Conservation (phyloP, 768 basidiomycete genomes). For the Lactarius akahatsu region DNA sequence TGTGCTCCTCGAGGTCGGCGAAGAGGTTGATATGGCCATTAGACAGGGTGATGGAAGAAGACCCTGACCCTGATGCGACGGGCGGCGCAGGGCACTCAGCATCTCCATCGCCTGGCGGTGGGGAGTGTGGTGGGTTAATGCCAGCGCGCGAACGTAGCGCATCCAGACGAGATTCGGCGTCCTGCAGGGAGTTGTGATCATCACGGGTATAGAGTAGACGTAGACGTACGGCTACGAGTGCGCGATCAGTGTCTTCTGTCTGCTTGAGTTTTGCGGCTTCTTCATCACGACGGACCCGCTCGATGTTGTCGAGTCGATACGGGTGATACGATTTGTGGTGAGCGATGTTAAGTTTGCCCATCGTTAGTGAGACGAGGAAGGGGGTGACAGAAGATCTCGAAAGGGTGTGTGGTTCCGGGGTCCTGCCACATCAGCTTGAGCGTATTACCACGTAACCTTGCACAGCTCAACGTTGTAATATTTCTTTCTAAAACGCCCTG, state of each 20-base stretch:
- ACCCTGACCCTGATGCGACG: conserved; percentile 8
- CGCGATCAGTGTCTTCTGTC: conserved; percentile 65
- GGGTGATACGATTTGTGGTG: conserved; percentile 92
- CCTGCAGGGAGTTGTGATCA: conserved; percentile 42
- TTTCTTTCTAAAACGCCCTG: background rate
- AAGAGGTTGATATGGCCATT: conserved; percentile 82
- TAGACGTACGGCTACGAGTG: conserved; percentile 65
- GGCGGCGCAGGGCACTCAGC: conserved; percentile 31
- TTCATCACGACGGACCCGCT: conserved; percentile 76
- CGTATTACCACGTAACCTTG: background rate
- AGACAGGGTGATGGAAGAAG: conserved; percentile 35
- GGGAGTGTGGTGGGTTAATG: conserved; percentile 20
- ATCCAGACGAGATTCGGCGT: conserved; percentile 76
- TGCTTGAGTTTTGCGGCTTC: conserved; percentile 70
- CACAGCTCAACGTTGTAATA: too few species aligned
- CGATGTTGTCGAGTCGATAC: conserved; percentile 81
- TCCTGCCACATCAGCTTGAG: conserved; percentile 11
- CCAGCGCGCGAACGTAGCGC: conserved; percentile 64
- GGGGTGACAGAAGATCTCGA: conserved; percentile 16
- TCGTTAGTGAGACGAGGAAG: conserved; percentile 34
- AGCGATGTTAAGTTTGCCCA: conserved; percentile 87
- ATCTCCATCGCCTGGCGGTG: background rate
- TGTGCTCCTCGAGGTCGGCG: conserved; percentile 70
- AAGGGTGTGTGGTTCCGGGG: conserved; percentile 10
- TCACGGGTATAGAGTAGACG: background rate